phyloP scores from a whole-genome alignment of 176 grass and related monocot species.

The Carex littledalei region DNA sequence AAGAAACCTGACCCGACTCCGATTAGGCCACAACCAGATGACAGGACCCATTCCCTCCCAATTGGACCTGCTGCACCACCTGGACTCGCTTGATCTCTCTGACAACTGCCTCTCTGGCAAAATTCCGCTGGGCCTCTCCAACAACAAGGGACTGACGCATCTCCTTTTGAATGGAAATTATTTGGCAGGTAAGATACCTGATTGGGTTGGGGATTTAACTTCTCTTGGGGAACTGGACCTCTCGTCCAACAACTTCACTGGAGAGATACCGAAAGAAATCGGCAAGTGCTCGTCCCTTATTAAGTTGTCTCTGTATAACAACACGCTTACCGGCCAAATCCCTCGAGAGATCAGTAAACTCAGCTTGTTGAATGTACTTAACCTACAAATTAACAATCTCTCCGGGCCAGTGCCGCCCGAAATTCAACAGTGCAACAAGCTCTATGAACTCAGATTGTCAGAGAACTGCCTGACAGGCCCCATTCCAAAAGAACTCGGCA shows the following conservation, averaged over 20 bases:
- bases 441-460: constrained; percentile 78
- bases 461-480: constrained; percentile 64
- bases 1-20: constrained; percentile 50
- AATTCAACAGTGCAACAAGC: constrained; percentile 63
- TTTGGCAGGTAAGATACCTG: constrained; percentile 43
- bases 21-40: constrained; percentile 53
- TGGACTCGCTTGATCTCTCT: constrained; percentile 69
- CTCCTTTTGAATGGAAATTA: constrained; percentile 66
- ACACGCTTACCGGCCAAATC: constrained; percentile 59
- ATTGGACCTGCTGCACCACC: constrained; percentile 39
- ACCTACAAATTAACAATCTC: constrained; percentile 66
- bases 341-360: constrained; percentile 70
- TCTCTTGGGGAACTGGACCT: constrained; percentile 90
- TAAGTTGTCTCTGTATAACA: constrained; percentile 66
- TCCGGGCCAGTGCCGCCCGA: constrained; percentile 49
- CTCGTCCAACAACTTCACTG: constrained; percentile 51
- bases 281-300: constrained; percentile 62
- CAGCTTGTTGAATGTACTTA: constrained; percentile 70
- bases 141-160: constrained; percentile 51
- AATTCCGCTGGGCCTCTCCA: constrained; percentile 49
- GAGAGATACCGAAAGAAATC: constrained; percentile 50
- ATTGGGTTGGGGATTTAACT: constrained; percentile 52
- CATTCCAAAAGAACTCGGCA: constrained; percentile 57
- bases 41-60: constrained; percentile 45
- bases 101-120: constrained; percentile 52